Evolutionary conservation across 1,284 basidiomycete genomes (phyloP), one percentile per base, ranked within the genome.

Genomic region (Hortiboletus rubellus): DNA sequence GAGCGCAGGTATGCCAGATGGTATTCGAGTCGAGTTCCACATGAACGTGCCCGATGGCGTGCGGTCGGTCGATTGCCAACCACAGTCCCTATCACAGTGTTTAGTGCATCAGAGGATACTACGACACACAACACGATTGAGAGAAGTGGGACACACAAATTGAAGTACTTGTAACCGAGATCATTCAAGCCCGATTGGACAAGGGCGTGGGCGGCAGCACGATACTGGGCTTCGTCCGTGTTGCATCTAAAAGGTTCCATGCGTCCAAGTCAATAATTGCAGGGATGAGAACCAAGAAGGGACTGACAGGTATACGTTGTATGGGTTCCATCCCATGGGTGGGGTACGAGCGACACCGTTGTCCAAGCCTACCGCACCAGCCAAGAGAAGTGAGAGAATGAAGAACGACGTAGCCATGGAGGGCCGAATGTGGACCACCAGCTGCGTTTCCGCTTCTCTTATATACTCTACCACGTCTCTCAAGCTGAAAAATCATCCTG

Each of bases 271-370:
- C 4, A 24, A 17, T 5, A 5, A n/a, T 52, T 5, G 15, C 22
- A 36, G n/a, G 10, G 24, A 31, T 17, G 15, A 9, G 18, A 27
- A 54, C n/a, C 14, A 14, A 6, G 24, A 1, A 30, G 22, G 7
- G 33, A 70, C 77, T 55, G 54, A 79, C 78, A 58, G 60, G 58
- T 76, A 80, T 7, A 74, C 75, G 52, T 79, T 79, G 59, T 79
- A 80, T 5, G 79, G 73, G 53, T 80, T 80, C 76, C 77, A 80
- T 15, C 79, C 79, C 77, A 80, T 79, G 3, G 77, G 69, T 18
- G 79, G 79, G 9, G 74, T 79, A 18, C 55, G 62, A 11, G 74
- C 75, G 12, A 78, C 61, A 12, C 76, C 76, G 69, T 80, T 78
- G 36, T 77, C 57, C n/a, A 79, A 65, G 42, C 70, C 73, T 43